These are phyloP conservation scores for Glycyrrhiza uralensis DNA, from an alignment of 306 rosid species.

Conservation along the genomic window DNA sequence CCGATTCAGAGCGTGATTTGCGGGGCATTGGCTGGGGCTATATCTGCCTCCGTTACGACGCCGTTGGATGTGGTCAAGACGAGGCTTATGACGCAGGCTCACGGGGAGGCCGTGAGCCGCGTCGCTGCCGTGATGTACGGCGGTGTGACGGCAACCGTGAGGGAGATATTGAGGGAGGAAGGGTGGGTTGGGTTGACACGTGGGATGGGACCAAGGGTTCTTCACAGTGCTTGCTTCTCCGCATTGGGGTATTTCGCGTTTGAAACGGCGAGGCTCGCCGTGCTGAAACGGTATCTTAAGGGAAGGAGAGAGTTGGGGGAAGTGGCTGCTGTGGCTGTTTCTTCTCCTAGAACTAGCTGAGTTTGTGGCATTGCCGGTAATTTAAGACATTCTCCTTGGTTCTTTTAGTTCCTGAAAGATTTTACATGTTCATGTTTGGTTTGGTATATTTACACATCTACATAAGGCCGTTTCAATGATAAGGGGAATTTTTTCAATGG, in stretches of 20 bases:
- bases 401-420: not conserved
- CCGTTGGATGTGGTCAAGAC: conserved; percentile 95
- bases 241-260: conserved; percentile 92
- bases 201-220: conserved; percentile 92
- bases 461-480: too few species aligned
- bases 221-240: conserved; percentile 89
- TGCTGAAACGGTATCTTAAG: conserved; percentile 56
- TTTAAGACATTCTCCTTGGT: not conserved
- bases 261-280: conserved; percentile 79
- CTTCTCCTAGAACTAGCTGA: conserved; percentile 38
- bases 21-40: conserved; percentile 89
- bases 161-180: conserved; percentile 69
- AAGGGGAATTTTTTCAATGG: too few species aligned
- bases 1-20: conserved; percentile 83
- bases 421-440: not conserved
- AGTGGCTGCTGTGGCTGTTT: too few species aligned
- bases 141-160: conserved; percentile 61
- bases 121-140: conserved; percentile 49
- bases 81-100: conserved; percentile 81
- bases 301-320: conserved; percentile 47
- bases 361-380: conserved; percentile 6
- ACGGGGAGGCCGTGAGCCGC: conserved; percentile 48
- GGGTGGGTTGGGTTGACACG: conserved; percentile 78
- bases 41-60: conserved; percentile 82
- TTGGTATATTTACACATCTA: too few species aligned